phyloP scores from a whole-genome alignment of 2,329 filamentous ascomycete species.

The Apiospora sp. region DNA sequence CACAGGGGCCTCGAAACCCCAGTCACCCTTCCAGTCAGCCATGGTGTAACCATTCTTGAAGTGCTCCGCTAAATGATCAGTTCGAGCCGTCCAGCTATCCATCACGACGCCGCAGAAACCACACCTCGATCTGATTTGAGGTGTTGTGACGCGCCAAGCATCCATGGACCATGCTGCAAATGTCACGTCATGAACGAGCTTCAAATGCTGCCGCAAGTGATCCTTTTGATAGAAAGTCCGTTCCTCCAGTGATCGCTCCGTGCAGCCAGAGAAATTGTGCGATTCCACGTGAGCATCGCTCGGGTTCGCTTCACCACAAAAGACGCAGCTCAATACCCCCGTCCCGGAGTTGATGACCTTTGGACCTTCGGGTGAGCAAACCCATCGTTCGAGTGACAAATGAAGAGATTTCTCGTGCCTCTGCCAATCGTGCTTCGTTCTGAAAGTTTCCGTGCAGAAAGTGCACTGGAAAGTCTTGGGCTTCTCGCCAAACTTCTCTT shows the following conservation, averaged over 20 bases:
- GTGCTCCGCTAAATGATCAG: slow-evolving; percentile 72
- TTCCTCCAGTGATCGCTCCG: slow-evolving; percentile 68
- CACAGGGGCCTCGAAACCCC: slow-evolving; percentile 70
- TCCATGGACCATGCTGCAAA: slow-evolving; percentile 71
- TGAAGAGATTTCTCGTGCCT: slow-evolving; percentile 75
- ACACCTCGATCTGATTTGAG: slow-evolving; percentile 69
- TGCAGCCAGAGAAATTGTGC: slow-evolving; percentile 70
- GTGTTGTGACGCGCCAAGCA: slow-evolving; percentile 66
- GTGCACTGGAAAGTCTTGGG: slow-evolving; percentile 71
- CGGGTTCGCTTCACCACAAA: slow-evolving; percentile 65
- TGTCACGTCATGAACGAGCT: slow-evolving; percentile 69
- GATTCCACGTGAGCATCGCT: slow-evolving; percentile 63
- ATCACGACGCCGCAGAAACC: slow-evolving; percentile 71
- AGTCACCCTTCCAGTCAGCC: slow-evolving; percentile 75
- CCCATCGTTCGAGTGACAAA: slow-evolving; percentile 71
- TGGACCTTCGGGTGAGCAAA: slow-evolving; percentile 67
- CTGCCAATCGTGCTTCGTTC: slow-evolving; percentile 75
- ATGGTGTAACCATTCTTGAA: slow-evolving; percentile 72
- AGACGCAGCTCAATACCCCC: slow-evolving; percentile 65
- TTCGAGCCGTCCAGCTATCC: slow-evolving; percentile 67
- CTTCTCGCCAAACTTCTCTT: slow-evolving; percentile 51
- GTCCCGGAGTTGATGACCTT: slow-evolving; percentile 65
- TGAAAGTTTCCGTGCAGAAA: slow-evolving; percentile 73
- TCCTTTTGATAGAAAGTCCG: slow-evolving; percentile 73
- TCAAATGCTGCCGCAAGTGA: slow-evolving; percentile 71